Conservation (phyloP, 2,329 filamentous ascomycete genomes). For the Laburnicola sp. region DNA sequence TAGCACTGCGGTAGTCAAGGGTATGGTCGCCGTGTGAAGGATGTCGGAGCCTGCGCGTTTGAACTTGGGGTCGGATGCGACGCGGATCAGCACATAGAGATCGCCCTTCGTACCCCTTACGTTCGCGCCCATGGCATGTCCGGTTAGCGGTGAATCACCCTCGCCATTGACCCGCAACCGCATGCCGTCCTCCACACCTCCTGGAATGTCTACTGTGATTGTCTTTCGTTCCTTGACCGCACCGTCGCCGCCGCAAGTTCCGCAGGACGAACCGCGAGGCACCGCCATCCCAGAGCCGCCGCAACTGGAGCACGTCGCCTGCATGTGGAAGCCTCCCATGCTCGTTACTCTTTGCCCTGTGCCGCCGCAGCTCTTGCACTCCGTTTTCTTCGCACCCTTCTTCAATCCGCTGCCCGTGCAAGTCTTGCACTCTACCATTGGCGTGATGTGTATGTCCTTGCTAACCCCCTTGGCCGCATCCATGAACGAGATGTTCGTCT, state of each 20-base stretch:
- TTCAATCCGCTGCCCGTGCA: constrained; percentile 86
- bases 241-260: constrained; percentile 77
- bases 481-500: constrained; percentile 91
- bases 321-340: constrained; percentile 96
- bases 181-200: constrained; percentile 96
- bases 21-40: constrained; percentile 86
- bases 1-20: constrained; percentile 87
- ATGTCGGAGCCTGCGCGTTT: constrained; percentile 85
- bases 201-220: constrained; percentile 87
- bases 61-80: constrained; percentile 89
- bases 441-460: constrained; percentile 86
- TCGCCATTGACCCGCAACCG: constrained; percentile 80
- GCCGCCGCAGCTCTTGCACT: constrained; percentile 81
- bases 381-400: constrained; percentile 69
- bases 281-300: constrained; percentile 75
- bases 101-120: constrained; percentile 75
- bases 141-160: constrained; percentile 82
- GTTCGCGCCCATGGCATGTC: constrained; percentile 65
- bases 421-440: constrained; percentile 77
- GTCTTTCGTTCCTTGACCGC: constrained; percentile 82
- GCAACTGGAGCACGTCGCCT: constrained; percentile 81
- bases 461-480: constrained; percentile 89
- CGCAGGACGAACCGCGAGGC: constrained; percentile 79
- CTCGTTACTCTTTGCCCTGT: constrained; percentile 85
- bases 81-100: constrained; percentile 86